Conservation (phyloP, 306 rosid species). For the Cucumis melo region DNA sequence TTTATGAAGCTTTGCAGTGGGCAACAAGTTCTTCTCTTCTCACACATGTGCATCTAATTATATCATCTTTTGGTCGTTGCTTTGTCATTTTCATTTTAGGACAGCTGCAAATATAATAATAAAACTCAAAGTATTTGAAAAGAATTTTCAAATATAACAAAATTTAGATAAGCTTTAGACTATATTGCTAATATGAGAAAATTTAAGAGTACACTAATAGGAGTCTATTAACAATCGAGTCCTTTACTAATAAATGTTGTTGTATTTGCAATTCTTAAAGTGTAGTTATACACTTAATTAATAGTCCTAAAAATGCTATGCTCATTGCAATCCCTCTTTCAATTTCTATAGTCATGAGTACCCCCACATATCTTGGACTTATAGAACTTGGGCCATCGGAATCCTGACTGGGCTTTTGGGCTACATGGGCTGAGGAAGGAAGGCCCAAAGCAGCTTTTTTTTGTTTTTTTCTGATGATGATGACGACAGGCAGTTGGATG, state of each 20-base stretch:
- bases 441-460: background rate
- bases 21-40: conserved; percentile 6
- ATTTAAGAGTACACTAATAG: too few relatives aligned
- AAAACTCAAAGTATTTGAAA: too few relatives aligned
- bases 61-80: conserved; percentile 28
- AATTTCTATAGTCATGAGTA: background rate
- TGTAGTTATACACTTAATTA: too few relatives aligned
- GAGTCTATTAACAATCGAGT: too few relatives aligned
- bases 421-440: background rate
- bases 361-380: background rate
- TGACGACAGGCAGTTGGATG: conserved; percentile 3
- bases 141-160: too few relatives aligned
- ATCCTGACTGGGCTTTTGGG: background rate
- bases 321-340: too few relatives aligned
- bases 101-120: too few relatives aligned
- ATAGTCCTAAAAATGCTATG: too few relatives aligned
- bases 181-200: too few relatives aligned
- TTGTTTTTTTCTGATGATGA: background rate
- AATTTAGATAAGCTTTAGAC: too few relatives aligned
- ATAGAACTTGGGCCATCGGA: background rate
- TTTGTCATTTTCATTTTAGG: conserved; percentile 29
- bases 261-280: too few relatives aligned
- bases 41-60: conserved; percentile 46
- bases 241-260: too few relatives aligned
- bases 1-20: conserved; percentile 1